These are phyloP conservation scores for Penicillium verrucosum DNA, from an alignment of 2,329 filamentous ascomycete species.

Conservation along the genomic window DNA sequence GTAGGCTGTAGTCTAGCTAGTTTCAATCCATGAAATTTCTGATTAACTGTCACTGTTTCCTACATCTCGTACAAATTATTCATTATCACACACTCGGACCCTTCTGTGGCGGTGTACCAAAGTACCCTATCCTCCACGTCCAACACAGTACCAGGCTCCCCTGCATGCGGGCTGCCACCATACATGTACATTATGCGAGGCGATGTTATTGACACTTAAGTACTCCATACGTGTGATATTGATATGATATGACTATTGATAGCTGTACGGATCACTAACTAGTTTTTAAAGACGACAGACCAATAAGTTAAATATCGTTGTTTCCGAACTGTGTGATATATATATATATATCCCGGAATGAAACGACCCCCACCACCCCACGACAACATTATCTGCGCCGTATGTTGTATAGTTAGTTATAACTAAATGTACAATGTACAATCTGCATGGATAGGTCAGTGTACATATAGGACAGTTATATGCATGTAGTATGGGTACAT, in stretches of 20 bases:
- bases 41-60: no score
- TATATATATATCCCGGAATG: neutral
- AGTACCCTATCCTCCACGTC: neutral
- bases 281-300: neutral
- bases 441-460: neutral
- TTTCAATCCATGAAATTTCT: neutral
- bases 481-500: neutral
- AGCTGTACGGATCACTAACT: neutral
- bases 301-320: neutral
- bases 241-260: neutral
- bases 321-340: neutral
- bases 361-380: neutral
- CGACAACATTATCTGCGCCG: neutral
- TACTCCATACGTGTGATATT: neutral
- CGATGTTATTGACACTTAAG: neutral
- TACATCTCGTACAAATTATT: neutral
- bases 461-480: neutral
- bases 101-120: conserved; percentile 1
- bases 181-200: conserved; percentile 4
- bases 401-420: neutral
- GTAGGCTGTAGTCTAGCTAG: conserved; percentile 13
- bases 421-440: neutral
- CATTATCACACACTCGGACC: neutral
- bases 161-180: conserved; percentile 3
- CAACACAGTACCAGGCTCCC: neutral